Evolutionary conservation across 2,329 filamentous ascomycete species (phyloP).

Genomic region (Apiospora saccharicola): DNA sequence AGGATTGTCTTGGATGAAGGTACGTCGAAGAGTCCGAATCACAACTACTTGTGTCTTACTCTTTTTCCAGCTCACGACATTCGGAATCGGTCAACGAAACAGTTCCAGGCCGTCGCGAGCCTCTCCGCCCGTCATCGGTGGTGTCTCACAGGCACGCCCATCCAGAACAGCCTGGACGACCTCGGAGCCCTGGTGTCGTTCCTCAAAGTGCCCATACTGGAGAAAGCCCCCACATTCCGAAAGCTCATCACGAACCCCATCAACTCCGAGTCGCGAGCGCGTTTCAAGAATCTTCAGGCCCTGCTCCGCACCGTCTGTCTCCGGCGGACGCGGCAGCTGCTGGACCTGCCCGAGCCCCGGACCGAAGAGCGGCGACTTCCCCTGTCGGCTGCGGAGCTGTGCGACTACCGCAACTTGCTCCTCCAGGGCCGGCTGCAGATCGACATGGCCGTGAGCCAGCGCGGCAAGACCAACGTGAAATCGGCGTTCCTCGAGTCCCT

Average conservation of each 20-base stretch:
- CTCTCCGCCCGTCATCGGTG: constrained; percentile 12
- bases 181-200: constrained; percentile 22
- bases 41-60: not conserved
- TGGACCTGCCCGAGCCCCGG: not conserved
- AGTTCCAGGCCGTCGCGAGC: constrained; percentile 3
- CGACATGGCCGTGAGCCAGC: not conserved
- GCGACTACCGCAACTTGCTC: not conserved
- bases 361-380: not conserved
- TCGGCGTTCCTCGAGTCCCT: not conserved
- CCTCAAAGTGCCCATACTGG: constrained; percentile 21
- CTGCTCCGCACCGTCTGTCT: not conserved
- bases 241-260: constrained; percentile 1
- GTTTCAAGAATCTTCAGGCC: not conserved
- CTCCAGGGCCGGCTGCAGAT: not conserved
- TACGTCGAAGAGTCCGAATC: not conserved
- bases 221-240: not conserved
- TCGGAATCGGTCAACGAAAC: not conserved
- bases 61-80: not conserved
- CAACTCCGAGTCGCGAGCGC: not conserved
- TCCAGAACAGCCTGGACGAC: constrained; percentile 26
- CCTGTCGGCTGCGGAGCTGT: not conserved
- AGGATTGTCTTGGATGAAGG: not conserved
- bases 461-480: not conserved
- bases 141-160: constrained; percentile 26
- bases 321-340: not conserved